Evolutionary conservation across 768 basidiomycete species (phyloP), one percentile per base, ranked within the genome.

Genomic region (Xerocomellus amylosporus): DNA sequence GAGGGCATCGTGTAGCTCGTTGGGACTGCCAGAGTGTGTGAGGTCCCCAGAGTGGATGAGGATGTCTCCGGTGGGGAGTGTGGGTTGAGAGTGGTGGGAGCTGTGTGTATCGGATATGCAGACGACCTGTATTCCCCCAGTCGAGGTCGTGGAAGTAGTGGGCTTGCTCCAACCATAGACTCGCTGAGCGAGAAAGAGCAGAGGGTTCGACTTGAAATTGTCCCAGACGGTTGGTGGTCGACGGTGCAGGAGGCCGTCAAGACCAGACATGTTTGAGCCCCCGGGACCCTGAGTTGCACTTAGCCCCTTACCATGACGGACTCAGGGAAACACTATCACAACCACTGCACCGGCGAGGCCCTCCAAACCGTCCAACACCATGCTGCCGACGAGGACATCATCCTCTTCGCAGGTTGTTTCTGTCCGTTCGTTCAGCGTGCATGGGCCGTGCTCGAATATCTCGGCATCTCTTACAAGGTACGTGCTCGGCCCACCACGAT

Each of bases 391-490:
- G 68, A 77, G 61, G 78, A 83, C 49, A 82, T 88, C 56, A 85
- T 81, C 1, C 75, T 93, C 22, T 91, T 89, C 59, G 84, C 76
- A 9, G 78, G 81, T 49, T 89, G 86, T 64, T 89, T 89, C 64
- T 90, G 88, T 65, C 88, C 88, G 0, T 92, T 91, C 64, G 89
- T 91, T 2, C 89, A 92, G 68, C 77, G 90, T 15, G 87, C 82
- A 2, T 93, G 91, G 90, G 77, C 84, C 19, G 79, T 83, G 0
- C 74, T 92, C 30, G 89, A 93, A 67, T 78, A 80, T 56, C 79
- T 90, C 20, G 78, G 75, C 2, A 80, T 91, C 42, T 80, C 83
- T 3, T 92, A 94, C 72, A 81, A 84, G 66, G 87, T 86, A 74
- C 48, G 34, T 57, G 1, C 39, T 30, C n/a, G 56, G 65, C 24